Percentiles rank a stretch among this genome's conserved stretches.
These are phyloP conservation scores for Cyberlindnera misumaiensis DNA, from an alignment of 805 yeast species.

Conservation along the genomic window DNA sequence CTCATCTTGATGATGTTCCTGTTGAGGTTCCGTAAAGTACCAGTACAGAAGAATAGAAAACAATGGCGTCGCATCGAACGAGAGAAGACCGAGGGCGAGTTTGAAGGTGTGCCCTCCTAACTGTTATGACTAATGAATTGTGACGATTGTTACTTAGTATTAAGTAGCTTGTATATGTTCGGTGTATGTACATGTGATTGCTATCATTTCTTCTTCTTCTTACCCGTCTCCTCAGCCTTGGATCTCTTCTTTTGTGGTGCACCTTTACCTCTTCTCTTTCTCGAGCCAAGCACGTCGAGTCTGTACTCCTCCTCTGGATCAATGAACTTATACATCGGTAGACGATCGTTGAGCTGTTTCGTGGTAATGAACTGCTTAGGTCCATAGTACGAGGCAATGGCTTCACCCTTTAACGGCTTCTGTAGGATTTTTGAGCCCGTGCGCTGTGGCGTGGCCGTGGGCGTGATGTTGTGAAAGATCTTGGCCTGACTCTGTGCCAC, in stretches of 20 bases:
- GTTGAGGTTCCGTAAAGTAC: constrained; percentile 53
- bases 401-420: constrained; percentile 65
- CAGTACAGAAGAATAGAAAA: constrained; percentile 64
- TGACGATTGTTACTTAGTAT: background rate
- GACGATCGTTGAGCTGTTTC: constrained; percentile 49
- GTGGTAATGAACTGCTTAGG: constrained; percentile 62
- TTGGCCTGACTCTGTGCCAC: constrained; percentile 55
- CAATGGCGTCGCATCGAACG: constrained; percentile 55
- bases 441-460: constrained; percentile 58
- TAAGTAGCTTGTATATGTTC: too few relatives aligned
- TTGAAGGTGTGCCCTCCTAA: constrained; percentile 83
- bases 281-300: constrained; percentile 31
- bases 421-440: constrained; percentile 69
- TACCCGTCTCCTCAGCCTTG: constrained; percentile 28
- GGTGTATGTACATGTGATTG: too few relatives aligned
- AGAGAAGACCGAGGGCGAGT: constrained; percentile 53
- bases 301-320: constrained; percentile 70
- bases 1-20: constrained; percentile 39
- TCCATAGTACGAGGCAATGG: constrained; percentile 68
- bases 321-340: constrained; percentile 41
- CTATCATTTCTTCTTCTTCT: constrained; percentile 32
- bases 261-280: constrained; percentile 85
- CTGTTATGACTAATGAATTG: background rate
- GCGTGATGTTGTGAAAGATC: constrained; percentile 52
- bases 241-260: constrained; percentile 73